These are phyloP conservation scores for Zymoseptoria tritici DNA, from an alignment of 2,329 filamentous ascomycete species.

Conservation along the genomic window DNA sequence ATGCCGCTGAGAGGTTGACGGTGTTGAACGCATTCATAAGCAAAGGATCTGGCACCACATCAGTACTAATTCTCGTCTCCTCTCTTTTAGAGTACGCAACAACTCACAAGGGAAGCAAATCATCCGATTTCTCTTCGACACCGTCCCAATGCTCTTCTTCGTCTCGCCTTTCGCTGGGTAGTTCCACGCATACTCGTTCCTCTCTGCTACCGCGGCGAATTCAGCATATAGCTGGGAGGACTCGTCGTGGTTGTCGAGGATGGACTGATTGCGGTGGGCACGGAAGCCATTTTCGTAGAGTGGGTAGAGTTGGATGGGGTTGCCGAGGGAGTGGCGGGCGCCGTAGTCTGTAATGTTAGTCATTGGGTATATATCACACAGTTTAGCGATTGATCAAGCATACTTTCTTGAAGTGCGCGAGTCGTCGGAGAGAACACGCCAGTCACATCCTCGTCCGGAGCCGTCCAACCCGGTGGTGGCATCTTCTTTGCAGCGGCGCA, in stretches of 20 bases:
- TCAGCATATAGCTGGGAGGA: conserved; percentile 53
- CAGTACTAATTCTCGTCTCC: not conserved
- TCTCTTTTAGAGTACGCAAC: not conserved
- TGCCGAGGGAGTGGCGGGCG: conserved; percentile 50
- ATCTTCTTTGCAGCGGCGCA: conserved; percentile 46
- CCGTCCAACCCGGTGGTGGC: conserved; percentile 55
- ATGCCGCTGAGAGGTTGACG: conserved; percentile 56
- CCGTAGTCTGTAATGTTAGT: conserved; percentile 42
- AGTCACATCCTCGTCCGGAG: conserved; percentile 40
- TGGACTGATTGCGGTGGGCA: conserved; percentile 48
- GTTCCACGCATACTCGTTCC: conserved; percentile 52
- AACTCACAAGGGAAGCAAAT: conserved; percentile 59
- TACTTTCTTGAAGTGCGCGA: conserved; percentile 31
- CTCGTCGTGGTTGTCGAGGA: conserved; percentile 51
- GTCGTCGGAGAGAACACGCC: conserved; percentile 47
- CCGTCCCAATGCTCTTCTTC: conserved; percentile 46
- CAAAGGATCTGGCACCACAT: conserved; percentile 48
- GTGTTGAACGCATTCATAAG: conserved; percentile 66
- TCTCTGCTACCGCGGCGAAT: conserved; percentile 51
- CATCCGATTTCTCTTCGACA: conserved; percentile 55
- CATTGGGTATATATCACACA: not conserved
- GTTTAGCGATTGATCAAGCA: not conserved
- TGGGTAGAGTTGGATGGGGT: conserved; percentile 61
- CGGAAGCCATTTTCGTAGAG: conserved; percentile 59
- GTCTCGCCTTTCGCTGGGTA: conserved; percentile 42